Evolutionary conservation across 345 rosid genomes (phyloP).

Genomic region (Syzygium aqueum): DNA sequence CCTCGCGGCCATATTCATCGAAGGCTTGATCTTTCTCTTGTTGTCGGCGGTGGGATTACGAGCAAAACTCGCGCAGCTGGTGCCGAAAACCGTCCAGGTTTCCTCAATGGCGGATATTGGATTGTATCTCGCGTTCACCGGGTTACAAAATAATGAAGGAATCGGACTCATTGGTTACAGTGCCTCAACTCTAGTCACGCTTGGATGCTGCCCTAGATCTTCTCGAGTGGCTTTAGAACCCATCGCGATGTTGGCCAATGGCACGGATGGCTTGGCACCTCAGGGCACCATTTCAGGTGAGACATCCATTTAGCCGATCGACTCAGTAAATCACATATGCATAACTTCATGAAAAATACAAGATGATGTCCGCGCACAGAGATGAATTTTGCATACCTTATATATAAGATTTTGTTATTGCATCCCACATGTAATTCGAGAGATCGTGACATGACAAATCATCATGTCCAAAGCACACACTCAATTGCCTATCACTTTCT

Average conservation of each 20-base stretch:
- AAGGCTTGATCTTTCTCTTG: constrained; percentile 14
- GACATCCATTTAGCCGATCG: accelerated
- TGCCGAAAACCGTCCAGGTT: constrained; percentile 6
- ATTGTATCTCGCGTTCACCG: constrained; percentile 10
- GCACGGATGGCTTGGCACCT: constrained; percentile 34
- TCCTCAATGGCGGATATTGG: constrained; percentile 11
- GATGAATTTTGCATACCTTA: background rate
- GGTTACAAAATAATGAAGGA: constrained; percentile 14
- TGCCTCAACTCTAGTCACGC: constrained; percentile 10
- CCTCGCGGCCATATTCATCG: constrained; percentile 9
- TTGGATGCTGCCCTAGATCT: constrained; percentile 47
- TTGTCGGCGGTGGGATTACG: constrained; percentile 8
- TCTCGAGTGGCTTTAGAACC: constrained; percentile 55
- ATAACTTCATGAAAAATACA: background rate
- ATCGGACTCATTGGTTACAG: constrained; percentile 15
- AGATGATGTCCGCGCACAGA: accelerated
- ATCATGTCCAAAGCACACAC: background rate
- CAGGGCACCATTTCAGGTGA: constrained; percentile 52
- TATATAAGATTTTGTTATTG: background rate
- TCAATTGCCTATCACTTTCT: background rate
- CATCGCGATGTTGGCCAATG: constrained; percentile 38
- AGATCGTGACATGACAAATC: background rate
- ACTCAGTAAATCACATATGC: background rate
- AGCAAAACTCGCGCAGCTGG: constrained; percentile 5
- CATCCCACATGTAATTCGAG: no score